Conservation (phyloP, 164 flowering plant genomes). For the Tetracentron sinense region DNA sequence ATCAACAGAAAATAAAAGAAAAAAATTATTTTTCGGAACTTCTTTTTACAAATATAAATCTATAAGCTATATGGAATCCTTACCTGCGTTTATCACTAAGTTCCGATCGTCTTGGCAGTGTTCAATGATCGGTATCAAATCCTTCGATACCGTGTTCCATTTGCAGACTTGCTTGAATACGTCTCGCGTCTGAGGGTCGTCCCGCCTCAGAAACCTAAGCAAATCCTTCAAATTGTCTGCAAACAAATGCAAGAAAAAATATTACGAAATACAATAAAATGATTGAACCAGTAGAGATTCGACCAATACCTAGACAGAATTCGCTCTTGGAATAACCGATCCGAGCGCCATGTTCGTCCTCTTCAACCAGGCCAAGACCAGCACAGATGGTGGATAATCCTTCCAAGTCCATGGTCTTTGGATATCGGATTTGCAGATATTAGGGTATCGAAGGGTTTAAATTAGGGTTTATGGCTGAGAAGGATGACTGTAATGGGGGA, state of each 20-base stretch:
- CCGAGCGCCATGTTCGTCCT: slow-evolving; percentile 52
- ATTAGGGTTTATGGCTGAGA: not conserved
- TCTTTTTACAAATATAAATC: not conserved
- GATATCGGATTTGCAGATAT: not conserved
- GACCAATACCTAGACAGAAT: slow-evolving; percentile 54
- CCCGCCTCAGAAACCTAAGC: slow-evolving; percentile 82
- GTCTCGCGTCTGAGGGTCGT: slow-evolving; percentile 74
- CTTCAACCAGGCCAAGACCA: slow-evolving; percentile 58
- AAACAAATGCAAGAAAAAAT: not conserved
- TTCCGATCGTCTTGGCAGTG: slow-evolving; percentile 56
- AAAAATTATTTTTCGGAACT: not conserved
- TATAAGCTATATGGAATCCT: not conserved
- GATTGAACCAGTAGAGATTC: not conserved
- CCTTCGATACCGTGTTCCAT: slow-evolving; percentile 70
- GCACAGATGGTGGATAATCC: slow-evolving; percentile 70
- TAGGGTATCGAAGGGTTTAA: slow-evolving; percentile 6
- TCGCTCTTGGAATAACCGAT: slow-evolving; percentile 57
- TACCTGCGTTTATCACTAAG: slow-evolving; percentile 77
- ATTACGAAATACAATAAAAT: not conserved
- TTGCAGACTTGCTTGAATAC: slow-evolving; percentile 91
- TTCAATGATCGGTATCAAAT: slow-evolving; percentile 84
- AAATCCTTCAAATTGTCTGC: slow-evolving; percentile 92
- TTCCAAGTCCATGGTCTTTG: slow-evolving; percentile 41
- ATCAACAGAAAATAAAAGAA: not conserved
- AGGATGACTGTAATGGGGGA: not conserved